Evolutionary conservation across 208 protist species (phyloP).

Genomic region (Acanthamoeba lenticulata): DNA sequence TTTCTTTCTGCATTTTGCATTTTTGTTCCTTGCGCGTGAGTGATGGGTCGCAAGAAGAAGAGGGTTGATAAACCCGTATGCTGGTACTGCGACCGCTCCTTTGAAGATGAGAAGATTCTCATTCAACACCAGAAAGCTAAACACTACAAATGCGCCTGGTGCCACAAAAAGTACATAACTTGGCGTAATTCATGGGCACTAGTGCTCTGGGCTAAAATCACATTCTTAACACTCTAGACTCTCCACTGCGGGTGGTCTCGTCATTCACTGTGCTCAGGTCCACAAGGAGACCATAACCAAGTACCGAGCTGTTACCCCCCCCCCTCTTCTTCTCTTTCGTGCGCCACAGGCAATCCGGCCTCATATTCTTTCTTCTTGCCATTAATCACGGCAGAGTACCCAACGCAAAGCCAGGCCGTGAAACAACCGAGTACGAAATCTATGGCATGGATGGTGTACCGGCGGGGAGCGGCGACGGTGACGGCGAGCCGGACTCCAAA

Average conservation of each 20-base stretch:
- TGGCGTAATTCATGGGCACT: neutral
- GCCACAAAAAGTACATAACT: conserved; percentile 67
- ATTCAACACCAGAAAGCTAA: conserved; percentile 82
- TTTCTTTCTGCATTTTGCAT: no score
- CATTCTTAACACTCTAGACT: conserved; percentile 30
- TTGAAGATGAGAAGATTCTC: conserved; percentile 80
- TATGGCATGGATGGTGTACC: conserved; percentile 84
- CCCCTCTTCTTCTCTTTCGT: neutral
- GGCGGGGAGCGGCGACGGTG: conserved; percentile 30
- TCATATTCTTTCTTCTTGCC: neutral
- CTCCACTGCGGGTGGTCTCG: conserved; percentile 64
- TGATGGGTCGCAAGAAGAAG: conserved; percentile 64
- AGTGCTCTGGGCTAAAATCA: neutral
- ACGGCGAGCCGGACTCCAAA: conserved; percentile 14
- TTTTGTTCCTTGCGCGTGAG: no score
- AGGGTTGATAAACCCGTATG: neutral
- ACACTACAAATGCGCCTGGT: conserved; percentile 81
- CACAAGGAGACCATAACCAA: conserved; percentile 75
- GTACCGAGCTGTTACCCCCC: neutral
- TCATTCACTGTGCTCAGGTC: conserved; percentile 76
- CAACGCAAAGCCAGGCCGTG: conserved; percentile 81
- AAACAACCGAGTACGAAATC: conserved; percentile 75
- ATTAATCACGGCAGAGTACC: conserved; percentile 65
- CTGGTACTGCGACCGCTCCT: conserved; percentile 81
- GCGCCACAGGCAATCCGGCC: no score